A percentile compares a stretch with the other conserved stretches of the same genome.
phyloP scores from a whole-genome alignment of 306 rosid species.

The Datisca glomerata region DNA sequence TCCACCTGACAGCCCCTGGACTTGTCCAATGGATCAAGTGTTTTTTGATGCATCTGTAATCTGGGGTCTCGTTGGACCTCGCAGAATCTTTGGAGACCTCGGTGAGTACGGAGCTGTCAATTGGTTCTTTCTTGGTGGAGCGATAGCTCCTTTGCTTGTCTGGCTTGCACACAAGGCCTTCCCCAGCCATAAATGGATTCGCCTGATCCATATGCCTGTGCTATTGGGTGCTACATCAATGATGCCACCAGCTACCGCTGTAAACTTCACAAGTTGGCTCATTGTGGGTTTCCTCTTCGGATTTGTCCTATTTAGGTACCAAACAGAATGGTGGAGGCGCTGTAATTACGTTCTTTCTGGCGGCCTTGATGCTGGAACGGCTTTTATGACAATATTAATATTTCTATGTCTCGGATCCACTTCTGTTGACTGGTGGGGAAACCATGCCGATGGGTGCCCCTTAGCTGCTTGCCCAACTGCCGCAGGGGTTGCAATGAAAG shows the following conservation, averaged over 20 bases:
- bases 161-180: constrained; percentile 60
- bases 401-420: constrained; percentile 35
- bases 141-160: constrained; percentile 54
- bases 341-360: constrained; percentile 65
- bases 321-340: constrained; percentile 45
- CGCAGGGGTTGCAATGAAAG: constrained; percentile 21
- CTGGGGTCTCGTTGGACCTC: constrained; percentile 87
- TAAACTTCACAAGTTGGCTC: constrained; percentile 72
- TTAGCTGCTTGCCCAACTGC: constrained; percentile 72
- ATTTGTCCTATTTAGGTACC: constrained; percentile 28
- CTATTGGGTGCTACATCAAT: constrained; percentile 49
- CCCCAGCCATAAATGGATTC: constrained; percentile 45
- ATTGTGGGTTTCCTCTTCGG: constrained; percentile 42
- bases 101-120: constrained; percentile 56
- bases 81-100: constrained; percentile 68
- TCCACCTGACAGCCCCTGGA: constrained; percentile 59
- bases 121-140: constrained; percentile 67
- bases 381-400: constrained; percentile 52
- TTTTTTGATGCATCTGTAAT: constrained; percentile 76
- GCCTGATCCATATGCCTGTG: constrained; percentile 50
- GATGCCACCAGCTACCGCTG: constrained; percentile 74
- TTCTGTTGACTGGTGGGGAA: constrained; percentile 61
- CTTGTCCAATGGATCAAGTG: constrained; percentile 63
- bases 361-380: constrained; percentile 83
- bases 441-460: constrained; percentile 47